Percentiles rank a stretch among this genome's conserved stretches.
These are phyloP conservation scores for Harrya chromipes DNA, from an alignment of 768 basidiomycete species.

Conservation along the genomic window DNA sequence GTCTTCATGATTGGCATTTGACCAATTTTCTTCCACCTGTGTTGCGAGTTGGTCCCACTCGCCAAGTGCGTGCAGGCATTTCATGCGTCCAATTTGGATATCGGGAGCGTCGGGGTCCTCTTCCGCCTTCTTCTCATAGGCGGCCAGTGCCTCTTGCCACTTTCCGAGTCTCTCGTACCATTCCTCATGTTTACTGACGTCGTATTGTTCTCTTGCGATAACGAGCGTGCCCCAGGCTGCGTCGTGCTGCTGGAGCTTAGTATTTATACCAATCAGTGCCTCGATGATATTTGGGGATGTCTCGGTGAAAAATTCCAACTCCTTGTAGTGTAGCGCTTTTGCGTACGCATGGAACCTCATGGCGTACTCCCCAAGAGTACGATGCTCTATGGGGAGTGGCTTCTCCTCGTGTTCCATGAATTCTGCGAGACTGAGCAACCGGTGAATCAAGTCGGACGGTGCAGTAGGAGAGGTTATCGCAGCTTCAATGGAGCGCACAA, in stretches of 20 bases:
- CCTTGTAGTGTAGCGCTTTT: conserved; percentile 98
- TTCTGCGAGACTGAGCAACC: conserved; percentile 90
- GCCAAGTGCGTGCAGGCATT: conserved; percentile 93
- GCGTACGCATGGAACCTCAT: conserved; percentile 93
- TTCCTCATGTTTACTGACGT: conserved; percentile 90
- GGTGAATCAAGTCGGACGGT: conserved; percentile 86
- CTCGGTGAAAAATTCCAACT: conserved; percentile 93
- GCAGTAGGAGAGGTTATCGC: conserved; percentile 78
- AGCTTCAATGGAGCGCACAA: conserved; percentile 83
- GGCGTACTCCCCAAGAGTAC: conserved; percentile 91
- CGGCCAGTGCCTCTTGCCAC: conserved; percentile 90
- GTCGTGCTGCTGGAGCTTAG: conserved; percentile 93
- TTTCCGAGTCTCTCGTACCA: conserved; percentile 97
- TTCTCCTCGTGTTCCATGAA: conserved; percentile 99
- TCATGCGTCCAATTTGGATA: conserved; percentile 86
- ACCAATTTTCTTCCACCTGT: conserved; percentile 88
- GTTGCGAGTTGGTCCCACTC: conserved; percentile 93
- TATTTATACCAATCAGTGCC: conserved; percentile 93
- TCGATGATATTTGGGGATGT: conserved; percentile 90
- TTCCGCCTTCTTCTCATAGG: conserved; percentile 77
- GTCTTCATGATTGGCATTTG: conserved; percentile 76
- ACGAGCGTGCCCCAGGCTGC: conserved; percentile 96
- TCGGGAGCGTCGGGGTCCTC: conserved; percentile 75
- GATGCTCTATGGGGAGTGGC: conserved; percentile 87
- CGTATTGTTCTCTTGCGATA: conserved; percentile 86